phyloP scores from a whole-genome alignment of 2,329 filamentous ascomycete genomes.

The Clathrospora elynae region DNA sequence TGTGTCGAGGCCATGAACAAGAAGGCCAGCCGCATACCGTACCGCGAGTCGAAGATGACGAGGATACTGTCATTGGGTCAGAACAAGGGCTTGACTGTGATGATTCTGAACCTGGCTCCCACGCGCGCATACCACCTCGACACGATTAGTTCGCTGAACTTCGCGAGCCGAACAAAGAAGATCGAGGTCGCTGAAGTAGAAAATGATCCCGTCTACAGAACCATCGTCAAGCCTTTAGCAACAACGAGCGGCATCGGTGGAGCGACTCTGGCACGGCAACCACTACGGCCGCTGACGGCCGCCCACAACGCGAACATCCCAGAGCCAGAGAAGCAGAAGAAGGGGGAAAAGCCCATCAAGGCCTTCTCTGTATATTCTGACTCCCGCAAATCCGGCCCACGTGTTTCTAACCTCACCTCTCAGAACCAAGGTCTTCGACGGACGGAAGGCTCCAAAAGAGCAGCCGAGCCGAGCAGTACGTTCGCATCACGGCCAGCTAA shows the following conservation, averaged over 20 bases:
- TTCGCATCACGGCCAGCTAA: conserved; percentile 50
- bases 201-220: conserved; percentile 82
- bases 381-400: conserved; percentile 38
- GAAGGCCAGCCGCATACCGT: conserved; percentile 78
- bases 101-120: conserved; percentile 94
- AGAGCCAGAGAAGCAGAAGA: conserved; percentile 57
- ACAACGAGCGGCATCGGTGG: conserved; percentile 43
- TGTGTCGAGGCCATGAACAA: conserved; percentile 93
- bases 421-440: conserved; percentile 44
- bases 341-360: conserved; percentile 73
- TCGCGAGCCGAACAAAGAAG: conserved; percentile 92
- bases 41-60: conserved; percentile 96
- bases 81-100: conserved; percentile 92
- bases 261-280: conserved; percentile 66
- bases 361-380: conserved; percentile 88
- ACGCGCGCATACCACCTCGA: conserved; percentile 92
- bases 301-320: conserved; percentile 74
- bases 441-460: conserved; percentile 53
- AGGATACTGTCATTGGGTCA: conserved; percentile 89
- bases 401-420: conserved; percentile 35
- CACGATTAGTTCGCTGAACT: conserved; percentile 90
- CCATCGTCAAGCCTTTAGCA: conserved; percentile 47
- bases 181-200: conserved; percentile 96
- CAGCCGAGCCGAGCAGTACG: conserved; percentile 46
- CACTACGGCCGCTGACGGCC: conserved; percentile 75